Percentiles rank a stretch among this genome's conserved stretches.
Conservation (phyloP, 2,329 filamentous ascomycete species). For the Colletotrichum sp. region DNA sequence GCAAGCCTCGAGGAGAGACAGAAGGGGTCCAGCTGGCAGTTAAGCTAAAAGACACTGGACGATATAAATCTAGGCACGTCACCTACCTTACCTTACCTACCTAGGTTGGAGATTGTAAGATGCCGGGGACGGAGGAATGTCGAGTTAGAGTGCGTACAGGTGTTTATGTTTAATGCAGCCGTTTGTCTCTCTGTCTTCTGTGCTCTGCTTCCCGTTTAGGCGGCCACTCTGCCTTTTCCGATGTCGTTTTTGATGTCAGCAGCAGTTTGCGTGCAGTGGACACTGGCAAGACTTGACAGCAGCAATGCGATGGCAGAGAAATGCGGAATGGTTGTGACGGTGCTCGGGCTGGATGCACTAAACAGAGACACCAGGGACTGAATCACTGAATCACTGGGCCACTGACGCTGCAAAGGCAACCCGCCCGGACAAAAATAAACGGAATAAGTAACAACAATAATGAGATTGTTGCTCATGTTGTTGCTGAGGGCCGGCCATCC, state of each 20-base stretch:
- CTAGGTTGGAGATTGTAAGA: background rate
- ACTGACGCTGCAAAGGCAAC: background rate
- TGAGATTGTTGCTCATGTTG: background rate
- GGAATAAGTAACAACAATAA: background rate
- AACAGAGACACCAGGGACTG: background rate
- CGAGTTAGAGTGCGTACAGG: background rate
- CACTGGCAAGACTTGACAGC: background rate
- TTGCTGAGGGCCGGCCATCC: background rate
- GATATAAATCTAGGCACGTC: background rate
- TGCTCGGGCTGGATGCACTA: background rate
- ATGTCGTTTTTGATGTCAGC: background rate
- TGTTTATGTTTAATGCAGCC: background rate
- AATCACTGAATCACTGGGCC: background rate
- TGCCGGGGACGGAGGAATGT: constrained; percentile 14
- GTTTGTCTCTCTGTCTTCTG: background rate
- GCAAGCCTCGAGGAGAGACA: background rate
- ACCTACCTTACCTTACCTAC: background rate
- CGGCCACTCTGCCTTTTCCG: background rate
- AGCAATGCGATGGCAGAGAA: background rate
- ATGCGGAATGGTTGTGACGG: background rate
- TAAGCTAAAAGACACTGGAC: background rate
- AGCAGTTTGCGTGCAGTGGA: background rate
- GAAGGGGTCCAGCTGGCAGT: background rate
- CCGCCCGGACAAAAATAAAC: background rate
- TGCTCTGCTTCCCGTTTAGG: background rate